Conservation (phyloP, 768 basidiomycete species). For the Pleurotus cornucopiae region DNA sequence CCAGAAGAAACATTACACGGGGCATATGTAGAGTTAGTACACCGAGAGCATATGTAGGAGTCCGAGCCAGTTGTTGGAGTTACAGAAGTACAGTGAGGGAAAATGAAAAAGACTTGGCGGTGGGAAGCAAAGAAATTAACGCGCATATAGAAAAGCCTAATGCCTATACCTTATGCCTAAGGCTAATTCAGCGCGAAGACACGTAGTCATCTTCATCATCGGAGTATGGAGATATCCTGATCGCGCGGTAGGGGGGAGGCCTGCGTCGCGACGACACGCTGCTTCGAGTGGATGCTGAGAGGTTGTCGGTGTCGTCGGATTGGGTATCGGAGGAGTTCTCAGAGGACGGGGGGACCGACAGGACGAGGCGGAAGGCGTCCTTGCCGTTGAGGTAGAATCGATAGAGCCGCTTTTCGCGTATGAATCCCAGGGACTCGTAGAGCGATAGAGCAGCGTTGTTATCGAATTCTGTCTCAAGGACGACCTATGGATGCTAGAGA, state of each 20-base stretch:
- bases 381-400: constrained; percentile 98
- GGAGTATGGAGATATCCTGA: constrained; percentile 39
- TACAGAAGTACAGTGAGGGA: background rate
- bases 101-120: too few species aligned
- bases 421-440: constrained; percentile 91
- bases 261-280: constrained; percentile 11
- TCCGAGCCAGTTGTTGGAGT: background rate
- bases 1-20: too few species aligned
- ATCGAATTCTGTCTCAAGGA: constrained; percentile 95
- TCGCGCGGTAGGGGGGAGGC: constrained; percentile 32
- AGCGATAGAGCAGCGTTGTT: constrained; percentile 84
- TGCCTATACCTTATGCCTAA: background rate
- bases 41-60: too few species aligned
- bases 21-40: too few species aligned
- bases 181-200: constrained; percentile 8
- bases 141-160: background rate
- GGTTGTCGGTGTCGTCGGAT: constrained; percentile 19
- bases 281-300: background rate
- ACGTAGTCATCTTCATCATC: constrained; percentile 39
- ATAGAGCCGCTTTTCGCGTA: constrained; percentile 90
- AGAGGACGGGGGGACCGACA: constrained; percentile 44
- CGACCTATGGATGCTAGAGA: constrained; percentile 48
- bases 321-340: constrained; percentile 24
- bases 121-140: too few species aligned
- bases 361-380: constrained; percentile 85